These are phyloP conservation scores for Colletotrichum sojae DNA, from an alignment of 2,329 filamentous ascomycete genomes.

Conservation along the genomic window DNA sequence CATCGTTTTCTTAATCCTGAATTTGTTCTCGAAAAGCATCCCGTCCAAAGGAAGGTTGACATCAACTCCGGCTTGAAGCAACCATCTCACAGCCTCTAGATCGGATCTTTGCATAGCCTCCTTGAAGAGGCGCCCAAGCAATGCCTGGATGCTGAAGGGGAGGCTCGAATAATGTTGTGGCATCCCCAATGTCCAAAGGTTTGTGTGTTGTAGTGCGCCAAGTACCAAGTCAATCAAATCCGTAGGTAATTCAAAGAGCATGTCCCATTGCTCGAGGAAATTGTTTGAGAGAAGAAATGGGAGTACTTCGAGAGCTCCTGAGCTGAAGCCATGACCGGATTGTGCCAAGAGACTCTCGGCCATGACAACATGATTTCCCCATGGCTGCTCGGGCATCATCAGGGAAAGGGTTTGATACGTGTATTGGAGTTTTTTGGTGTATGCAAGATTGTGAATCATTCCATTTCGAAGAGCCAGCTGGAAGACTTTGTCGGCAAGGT, in stretches of 20 bases:
- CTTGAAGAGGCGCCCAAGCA: neutral
- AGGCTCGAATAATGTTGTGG: neutral
- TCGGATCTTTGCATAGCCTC: neutral
- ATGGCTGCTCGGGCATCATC: neutral
- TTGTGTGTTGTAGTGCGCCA: accelerated
- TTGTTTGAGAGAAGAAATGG: neutral
- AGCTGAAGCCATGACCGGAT: neutral
- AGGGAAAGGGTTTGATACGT: neutral
- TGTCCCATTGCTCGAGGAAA: neutral
- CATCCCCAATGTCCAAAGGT: accelerated
- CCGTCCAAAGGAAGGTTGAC: neutral
- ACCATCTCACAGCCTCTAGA: accelerated
- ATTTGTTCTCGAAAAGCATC: no score
- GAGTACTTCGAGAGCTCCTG: neutral
- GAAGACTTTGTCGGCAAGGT: no score
- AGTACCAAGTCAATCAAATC: neutral
- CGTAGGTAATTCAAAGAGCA: no score
- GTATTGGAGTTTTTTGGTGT: neutral
- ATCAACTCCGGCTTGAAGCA: neutral
- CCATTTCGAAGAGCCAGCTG: no score
- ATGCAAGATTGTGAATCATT: neutral
- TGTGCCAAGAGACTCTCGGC: neutral
- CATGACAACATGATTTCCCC: neutral
- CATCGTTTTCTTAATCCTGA: no score
- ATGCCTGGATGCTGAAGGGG: neutral